A percentile compares a stretch with the other conserved stretches of the same genome.
Conservation (phyloP, 2,329 filamentous ascomycete genomes). For the Arthrobotrys conoides region DNA sequence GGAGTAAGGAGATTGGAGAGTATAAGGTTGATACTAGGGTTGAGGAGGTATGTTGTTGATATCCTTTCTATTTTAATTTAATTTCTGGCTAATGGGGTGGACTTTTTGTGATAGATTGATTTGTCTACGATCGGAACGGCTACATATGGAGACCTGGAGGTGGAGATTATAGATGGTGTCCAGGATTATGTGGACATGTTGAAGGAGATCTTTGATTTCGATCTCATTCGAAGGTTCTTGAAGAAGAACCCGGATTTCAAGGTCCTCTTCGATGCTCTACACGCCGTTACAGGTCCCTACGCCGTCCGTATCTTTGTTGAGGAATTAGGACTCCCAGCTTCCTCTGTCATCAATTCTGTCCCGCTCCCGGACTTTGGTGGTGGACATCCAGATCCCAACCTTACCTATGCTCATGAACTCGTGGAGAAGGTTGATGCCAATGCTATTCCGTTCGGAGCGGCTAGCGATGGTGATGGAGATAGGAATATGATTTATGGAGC, state of each 20-base stretch:
- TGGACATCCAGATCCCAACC: constrained; percentile 96
- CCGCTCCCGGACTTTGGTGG: constrained; percentile 96
- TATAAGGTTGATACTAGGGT: constrained; percentile 90
- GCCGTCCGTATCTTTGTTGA: constrained; percentile 94
- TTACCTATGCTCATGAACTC: constrained; percentile 94
- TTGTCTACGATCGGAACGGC: constrained; percentile 84
- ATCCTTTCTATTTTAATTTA: background rate
- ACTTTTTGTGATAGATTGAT: constrained; percentile 69
- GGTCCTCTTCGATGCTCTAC: constrained; percentile 93
- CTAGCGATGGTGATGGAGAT: constrained; percentile 96
- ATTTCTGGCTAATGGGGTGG: background rate
- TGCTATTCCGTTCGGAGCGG: constrained; percentile 94
- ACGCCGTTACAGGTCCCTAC: constrained; percentile 95
- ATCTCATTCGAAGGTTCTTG: constrained; percentile 95
- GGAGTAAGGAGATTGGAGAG: constrained; percentile 87
- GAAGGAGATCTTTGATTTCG: constrained; percentile 98
- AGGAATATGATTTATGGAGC: constrained; percentile 99
- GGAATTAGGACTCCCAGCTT: constrained; percentile 84
- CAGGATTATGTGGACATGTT: constrained; percentile 94
- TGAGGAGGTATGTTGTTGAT: constrained; percentile 74
- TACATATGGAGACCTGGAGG: constrained; percentile 87
- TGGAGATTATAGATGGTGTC: constrained; percentile 94
- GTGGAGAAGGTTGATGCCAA: constrained; percentile 89
- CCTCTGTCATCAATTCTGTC: constrained; percentile 89
- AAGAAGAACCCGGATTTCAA: constrained; percentile 90